These are phyloP conservation scores for Rhodotorula sp. DNA, from an alignment of 1,284 basidiomycete genomes.

Conservation along the genomic window DNA sequence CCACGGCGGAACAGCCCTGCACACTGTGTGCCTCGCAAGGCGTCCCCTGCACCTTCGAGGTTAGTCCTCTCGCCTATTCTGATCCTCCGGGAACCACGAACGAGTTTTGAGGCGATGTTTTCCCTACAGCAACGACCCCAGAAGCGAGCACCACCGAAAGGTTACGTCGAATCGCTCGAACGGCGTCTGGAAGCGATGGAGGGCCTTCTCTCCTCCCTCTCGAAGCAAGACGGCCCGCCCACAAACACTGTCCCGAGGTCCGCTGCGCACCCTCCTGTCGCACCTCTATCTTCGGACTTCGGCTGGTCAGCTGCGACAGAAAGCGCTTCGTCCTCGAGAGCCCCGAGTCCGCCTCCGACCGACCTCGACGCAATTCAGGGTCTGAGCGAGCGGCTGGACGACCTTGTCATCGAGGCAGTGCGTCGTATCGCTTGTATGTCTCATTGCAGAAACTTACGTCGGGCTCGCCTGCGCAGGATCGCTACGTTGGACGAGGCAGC, in stretches of 20 bases:
- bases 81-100: neutral
- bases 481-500: constrained; percentile 35
- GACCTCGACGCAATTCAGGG: constrained; percentile 19
- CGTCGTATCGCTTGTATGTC: neutral
- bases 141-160: constrained; percentile 81
- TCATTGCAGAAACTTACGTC: neutral
- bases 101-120: neutral
- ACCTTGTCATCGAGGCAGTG: constrained; percentile 22
- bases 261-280: neutral
- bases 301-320: neutral
- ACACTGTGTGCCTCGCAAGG: constrained; percentile 14
- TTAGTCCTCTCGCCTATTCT: neutral
- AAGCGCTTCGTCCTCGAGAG: neutral
- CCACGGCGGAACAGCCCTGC: constrained; percentile 14
- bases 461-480: constrained; percentile 10
- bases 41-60: constrained; percentile 29
- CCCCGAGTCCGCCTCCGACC: constrained; percentile 8
- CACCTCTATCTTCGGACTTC: neutral
- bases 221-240: neutral
- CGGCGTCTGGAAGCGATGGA: constrained; percentile 69
- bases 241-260: neutral
- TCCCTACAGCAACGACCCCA: constrained; percentile 52
- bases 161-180: constrained; percentile 69
- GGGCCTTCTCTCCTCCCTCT: constrained; percentile 50
- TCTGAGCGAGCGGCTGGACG: constrained; percentile 15